A percentile compares a stretch with the other conserved stretches of the same genome.
Conservation (phyloP, 192 early-diverging fungal genomes). For the Allomyces arbusculus region DNA sequence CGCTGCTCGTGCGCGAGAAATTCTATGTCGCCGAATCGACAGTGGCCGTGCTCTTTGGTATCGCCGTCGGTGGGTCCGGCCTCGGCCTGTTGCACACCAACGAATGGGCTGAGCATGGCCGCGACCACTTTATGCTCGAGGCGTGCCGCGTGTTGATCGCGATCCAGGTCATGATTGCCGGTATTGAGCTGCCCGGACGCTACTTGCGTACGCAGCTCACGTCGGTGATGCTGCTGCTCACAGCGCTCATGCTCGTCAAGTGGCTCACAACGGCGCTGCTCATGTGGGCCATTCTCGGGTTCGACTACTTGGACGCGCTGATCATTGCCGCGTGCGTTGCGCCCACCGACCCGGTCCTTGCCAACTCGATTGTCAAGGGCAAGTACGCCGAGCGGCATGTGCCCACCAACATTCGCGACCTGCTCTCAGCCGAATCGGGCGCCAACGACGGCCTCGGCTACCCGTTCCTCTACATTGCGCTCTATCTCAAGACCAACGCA, state of each 20-base stretch:
- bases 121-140: conserved; percentile 37
- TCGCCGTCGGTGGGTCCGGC: conserved; percentile 58
- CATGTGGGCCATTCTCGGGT: conserved; percentile 27
- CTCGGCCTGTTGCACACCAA: conserved; percentile 48
- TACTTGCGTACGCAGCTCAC: conserved; percentile 46
- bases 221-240: conserved; percentile 51
- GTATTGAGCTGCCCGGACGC: conserved; percentile 50
- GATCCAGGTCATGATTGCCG: conserved; percentile 76
- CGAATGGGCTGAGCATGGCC: conserved; percentile 19
- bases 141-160: conserved; percentile 59
- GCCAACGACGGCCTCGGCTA: conserved; percentile 76
- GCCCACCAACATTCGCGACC: conserved; percentile 46
- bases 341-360: conserved; percentile 85
- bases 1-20: conserved; percentile 10
- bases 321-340: conserved; percentile 64
- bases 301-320: conserved; percentile 42
- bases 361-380: conserved; percentile 85
- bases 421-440: conserved; percentile 57
- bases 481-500: conserved; percentile 38
- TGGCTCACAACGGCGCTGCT: conserved; percentile 41
- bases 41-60: conserved; percentile 63
- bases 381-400: conserved; percentile 81
- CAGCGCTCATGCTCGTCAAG: conserved; percentile 71
- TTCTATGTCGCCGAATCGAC: background rate
- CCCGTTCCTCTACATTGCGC: conserved; percentile 60